Base-by-base conservation (phyloP, 164 flowering plant genomes). In the Liquidambar formosana region DNA sequence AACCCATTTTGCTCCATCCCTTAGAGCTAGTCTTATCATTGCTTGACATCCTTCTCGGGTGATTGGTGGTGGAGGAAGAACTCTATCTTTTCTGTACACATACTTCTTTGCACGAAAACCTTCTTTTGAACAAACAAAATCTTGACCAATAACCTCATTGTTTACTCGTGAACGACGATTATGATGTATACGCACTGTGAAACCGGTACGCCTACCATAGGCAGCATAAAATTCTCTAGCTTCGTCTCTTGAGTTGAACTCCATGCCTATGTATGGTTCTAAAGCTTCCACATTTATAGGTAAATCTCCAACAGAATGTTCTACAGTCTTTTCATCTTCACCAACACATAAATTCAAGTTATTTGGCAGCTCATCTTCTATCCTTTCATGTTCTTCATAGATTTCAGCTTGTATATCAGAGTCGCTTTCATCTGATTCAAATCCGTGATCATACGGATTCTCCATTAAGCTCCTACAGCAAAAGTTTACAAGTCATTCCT, bases 71-170 rank as follows among this genome's bases (percentile, higher is more conserved):
- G 86, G 83, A 63, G 82, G 86, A 62, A 80, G 86, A 70, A 80
- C 67, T 71, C 79, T 82, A 54, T 82, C 86, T 68, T 78, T 78
- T 69, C 83, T 74, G 61, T 75, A 64, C 19, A 74, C 59, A 60
- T 82, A 80, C 67, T 83, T 83, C 65, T 78, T 80, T 58, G 77
- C 86, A 54, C 86, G 83, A 64, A 83, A 83, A 26, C 86, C 86
- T 61, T 83, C 86, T 76, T 80, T 83, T 3, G 86, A 83, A 71
- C 86, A 83, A 27, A 83, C 86, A 80, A 74, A 83, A 71, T 84
- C 87, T 71, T 81, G 84, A 71, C 86, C 83, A 67, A 81, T 83
- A 18, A 83, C 80, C 27, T 63, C 71, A n/a, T 79, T 78, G 41
- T 79, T 76, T 64, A 79, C 66, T 28, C 80, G 76, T 19, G 86